phyloP scores from a whole-genome alignment of 2,329 filamentous ascomycete species.

The Cadophora sp. region DNA sequence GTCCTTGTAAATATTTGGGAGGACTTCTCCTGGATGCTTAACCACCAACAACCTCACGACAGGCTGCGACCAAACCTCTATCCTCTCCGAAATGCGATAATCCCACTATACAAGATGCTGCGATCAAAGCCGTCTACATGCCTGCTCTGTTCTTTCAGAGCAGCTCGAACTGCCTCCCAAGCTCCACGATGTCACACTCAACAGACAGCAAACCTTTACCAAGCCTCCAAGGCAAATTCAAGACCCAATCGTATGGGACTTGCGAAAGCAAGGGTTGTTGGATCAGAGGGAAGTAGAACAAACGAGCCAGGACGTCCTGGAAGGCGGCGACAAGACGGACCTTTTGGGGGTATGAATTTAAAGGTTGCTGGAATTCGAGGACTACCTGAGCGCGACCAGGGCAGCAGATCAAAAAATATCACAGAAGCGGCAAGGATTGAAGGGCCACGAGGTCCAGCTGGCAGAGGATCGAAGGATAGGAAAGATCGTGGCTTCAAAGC shows the following conservation, averaged over 20 bases:
- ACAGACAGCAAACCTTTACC: constrained; percentile 39
- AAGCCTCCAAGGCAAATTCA: constrained; percentile 30
- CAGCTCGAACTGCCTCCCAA: constrained; percentile 24
- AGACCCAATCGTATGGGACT: constrained; percentile 42
- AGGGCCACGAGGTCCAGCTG: neutral
- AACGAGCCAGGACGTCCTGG: constrained; percentile 38
- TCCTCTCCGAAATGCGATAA: constrained; percentile 25
- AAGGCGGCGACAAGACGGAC: constrained; percentile 54
- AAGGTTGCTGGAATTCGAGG: constrained; percentile 54
- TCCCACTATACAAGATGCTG: constrained; percentile 35
- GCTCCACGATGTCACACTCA: constrained; percentile 30
- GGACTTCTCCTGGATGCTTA: neutral
- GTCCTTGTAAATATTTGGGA: neutral
- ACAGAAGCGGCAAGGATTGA: neutral
- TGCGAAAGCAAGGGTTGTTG: constrained; percentile 36
- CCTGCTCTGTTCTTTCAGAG: constrained; percentile 41
- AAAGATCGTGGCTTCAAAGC: constrained; percentile 66
- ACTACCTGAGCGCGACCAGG: constrained; percentile 45
- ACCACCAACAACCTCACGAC: neutral
- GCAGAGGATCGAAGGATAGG: constrained; percentile 45
- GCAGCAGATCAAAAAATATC: constrained; percentile 7
- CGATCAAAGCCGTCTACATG: constrained; percentile 39
- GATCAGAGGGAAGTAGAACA: constrained; percentile 22
- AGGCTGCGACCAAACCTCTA: neutral
- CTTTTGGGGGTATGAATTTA: constrained; percentile 66